These are phyloP conservation scores for Flaveria ramosissima DNA, from an alignment of 129 eudicot species.

Conservation along the genomic window DNA sequence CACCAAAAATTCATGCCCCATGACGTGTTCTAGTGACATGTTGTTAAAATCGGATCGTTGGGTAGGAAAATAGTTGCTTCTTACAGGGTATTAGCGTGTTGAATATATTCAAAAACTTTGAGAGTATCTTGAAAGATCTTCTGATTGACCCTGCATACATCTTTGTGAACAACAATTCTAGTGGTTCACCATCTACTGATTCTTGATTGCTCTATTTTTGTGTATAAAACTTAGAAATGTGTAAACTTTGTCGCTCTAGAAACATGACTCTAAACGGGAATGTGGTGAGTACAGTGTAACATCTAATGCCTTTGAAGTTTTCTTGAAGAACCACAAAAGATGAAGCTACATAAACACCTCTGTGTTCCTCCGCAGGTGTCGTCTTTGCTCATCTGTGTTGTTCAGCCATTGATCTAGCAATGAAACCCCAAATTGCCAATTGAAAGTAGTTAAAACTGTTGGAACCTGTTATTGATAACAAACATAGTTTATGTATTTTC, in stretches of 20 bases:
- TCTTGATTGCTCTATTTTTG: conserved; percentile 17
- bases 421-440: too few species aligned
- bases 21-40: too few species aligned
- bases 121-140: conserved; percentile 74
- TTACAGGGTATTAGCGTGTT: conserved; percentile 77
- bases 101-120: conserved; percentile 76
- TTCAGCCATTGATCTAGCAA: too few species aligned
- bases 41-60: too few species aligned
- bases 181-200: conserved; percentile 14
- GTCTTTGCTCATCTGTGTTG: too few species aligned
- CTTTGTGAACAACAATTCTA: conserved; percentile 15
- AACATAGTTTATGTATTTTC: too few species aligned
- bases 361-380: too few species aligned
- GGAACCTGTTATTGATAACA: too few species aligned
- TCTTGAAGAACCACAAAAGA: not conserved
- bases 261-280: not conserved
- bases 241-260: not conserved
- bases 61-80: not conserved
- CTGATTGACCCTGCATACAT: conserved; percentile 50
- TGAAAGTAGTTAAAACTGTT: too few species aligned
- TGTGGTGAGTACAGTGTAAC: conserved; percentile 14
- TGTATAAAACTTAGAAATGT: conserved; percentile 14
- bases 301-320: conserved; percentile 23
- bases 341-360: too few species aligned
- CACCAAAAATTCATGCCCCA: too few species aligned